Evolutionary conservation across 2,329 filamentous ascomycete species (phyloP).

Genomic region (Paecilomyces variotii): DNA sequence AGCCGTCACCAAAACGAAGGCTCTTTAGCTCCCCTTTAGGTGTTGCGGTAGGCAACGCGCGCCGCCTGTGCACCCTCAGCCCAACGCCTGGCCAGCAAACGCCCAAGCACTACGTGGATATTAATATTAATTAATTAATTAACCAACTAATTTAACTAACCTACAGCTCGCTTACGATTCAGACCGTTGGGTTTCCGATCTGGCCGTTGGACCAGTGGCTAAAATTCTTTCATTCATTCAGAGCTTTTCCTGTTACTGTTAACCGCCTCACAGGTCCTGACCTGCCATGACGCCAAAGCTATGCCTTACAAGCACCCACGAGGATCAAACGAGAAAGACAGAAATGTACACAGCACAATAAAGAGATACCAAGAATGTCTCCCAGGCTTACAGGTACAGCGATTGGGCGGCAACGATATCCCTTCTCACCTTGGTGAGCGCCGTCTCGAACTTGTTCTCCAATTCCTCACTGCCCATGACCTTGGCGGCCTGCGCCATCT

Average conservation of each 20-base stretch:
- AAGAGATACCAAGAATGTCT: background rate
- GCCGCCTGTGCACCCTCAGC: slow-evolving; percentile 20
- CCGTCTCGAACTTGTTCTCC: slow-evolving; percentile 82
- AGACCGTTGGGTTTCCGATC: background rate
- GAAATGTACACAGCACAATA: slow-evolving; percentile 1
- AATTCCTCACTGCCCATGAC: slow-evolving; percentile 97
- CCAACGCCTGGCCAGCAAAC: slow-evolving; percentile 15
- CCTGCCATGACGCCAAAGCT: slow-evolving; percentile 1
- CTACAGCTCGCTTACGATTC: background rate
- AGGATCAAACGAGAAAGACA: slow-evolving; percentile 6
- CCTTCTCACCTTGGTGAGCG: slow-evolving; percentile 74
- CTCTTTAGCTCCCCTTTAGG: background rate
- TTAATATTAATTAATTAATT: background rate
- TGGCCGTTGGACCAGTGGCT: too few relatives aligned
- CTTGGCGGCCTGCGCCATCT: slow-evolving; percentile 92
- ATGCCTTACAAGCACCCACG: background rate
- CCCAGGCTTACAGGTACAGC: slow-evolving; percentile 63
- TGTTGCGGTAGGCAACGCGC: slow-evolving; percentile 31
- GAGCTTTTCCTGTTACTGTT: slow-evolving; percentile 4
- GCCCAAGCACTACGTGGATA: background rate
- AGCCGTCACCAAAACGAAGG: background rate
- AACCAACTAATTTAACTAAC: too few relatives aligned
- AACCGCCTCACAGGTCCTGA: background rate
- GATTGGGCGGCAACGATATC: slow-evolving; percentile 95
- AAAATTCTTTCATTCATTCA: background rate